Percentiles rank a stretch among this genome's conserved stretches.
These are phyloP conservation scores for Globisporangium emineosum DNA, from an alignment of 352 stramenopile species.

Conservation along the genomic window DNA sequence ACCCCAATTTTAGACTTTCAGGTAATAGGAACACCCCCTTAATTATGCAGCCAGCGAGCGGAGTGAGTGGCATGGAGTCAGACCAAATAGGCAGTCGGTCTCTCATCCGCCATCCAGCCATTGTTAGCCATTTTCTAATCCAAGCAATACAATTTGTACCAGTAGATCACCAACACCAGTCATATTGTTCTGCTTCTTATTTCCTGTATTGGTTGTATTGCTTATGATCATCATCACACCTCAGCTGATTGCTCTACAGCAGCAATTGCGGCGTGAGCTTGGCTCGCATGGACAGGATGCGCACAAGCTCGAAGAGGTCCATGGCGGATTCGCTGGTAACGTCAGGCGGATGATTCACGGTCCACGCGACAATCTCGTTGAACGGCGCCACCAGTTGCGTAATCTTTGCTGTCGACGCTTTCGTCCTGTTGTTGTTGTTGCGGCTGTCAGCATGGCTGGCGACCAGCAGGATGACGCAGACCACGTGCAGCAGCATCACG, in stretches of 20 bases:
- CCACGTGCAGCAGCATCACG: conserved; percentile 71
- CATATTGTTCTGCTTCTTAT: not conserved
- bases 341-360: conserved; percentile 53
- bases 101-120: not conserved
- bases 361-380: conserved; percentile 52
- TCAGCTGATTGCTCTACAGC: not conserved
- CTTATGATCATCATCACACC: conserved; percentile 7
- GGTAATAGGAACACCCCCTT: conserved; percentile 6
- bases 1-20: conserved; percentile 24
- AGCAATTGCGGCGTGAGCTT: conserved; percentile 36
- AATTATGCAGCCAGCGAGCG: conserved; percentile 5
- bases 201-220: conserved; percentile 1
- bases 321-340: conserved; percentile 43
- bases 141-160: conserved; percentile 29
- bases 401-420: conserved; percentile 13
- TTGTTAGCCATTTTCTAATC: not conserved
- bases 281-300: conserved; percentile 53
- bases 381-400: conserved; percentile 52
- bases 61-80: not conserved
- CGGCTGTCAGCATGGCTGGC: conserved; percentile 39
- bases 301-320: conserved; percentile 73
- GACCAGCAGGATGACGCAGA: conserved; percentile 72
- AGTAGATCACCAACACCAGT: conserved; percentile 9
- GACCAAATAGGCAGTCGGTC: not conserved
- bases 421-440: conserved; percentile 21